Percentiles rank a stretch among this genome's conserved stretches.
phyloP scores from a whole-genome alignment of 2,329 filamentous ascomycete species.

The Penicillium glabrum region DNA sequence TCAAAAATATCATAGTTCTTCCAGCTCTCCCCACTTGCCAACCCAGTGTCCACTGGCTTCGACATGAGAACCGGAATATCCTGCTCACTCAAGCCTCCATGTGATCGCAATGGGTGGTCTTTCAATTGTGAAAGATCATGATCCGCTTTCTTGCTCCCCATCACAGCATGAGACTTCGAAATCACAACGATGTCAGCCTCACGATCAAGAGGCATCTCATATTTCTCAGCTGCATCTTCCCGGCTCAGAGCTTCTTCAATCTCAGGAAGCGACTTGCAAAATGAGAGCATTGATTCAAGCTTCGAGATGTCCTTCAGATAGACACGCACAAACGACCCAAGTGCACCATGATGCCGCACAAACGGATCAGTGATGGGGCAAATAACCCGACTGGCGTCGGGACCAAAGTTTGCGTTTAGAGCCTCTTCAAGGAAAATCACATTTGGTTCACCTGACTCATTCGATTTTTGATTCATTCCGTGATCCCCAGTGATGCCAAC shows the following conservation, averaged over 20 bases:
- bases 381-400: conserved; percentile 33
- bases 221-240: conserved; percentile 26
- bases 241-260: conserved; percentile 35
- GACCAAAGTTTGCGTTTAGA: conserved; percentile 33
- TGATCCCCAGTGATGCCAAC: conserved; percentile 46
- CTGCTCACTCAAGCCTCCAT: conserved; percentile 45
- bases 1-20: conserved; percentile 44
- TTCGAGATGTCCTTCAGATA: conserved; percentile 29
- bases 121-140: conserved; percentile 14
- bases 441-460: conserved; percentile 35
- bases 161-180: conserved; percentile 36
- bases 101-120: conserved; percentile 36
- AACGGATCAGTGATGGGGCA: conserved; percentile 49
- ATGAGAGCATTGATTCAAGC: conserved; percentile 30
- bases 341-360: conserved; percentile 45
- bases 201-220: background rate
- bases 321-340: conserved; percentile 45
- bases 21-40: conserved; percentile 17
- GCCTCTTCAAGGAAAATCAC: conserved; percentile 43
- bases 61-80: conserved; percentile 39
- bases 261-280: conserved; percentile 29
- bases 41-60: conserved; percentile 12
- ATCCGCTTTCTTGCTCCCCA: conserved; percentile 29
- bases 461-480: conserved; percentile 45
- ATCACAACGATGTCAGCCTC: conserved; percentile 41